phyloP scores from a whole-genome alignment of 805 yeast genomes.

The Wickerhamomyces sydowiorum region DNA sequence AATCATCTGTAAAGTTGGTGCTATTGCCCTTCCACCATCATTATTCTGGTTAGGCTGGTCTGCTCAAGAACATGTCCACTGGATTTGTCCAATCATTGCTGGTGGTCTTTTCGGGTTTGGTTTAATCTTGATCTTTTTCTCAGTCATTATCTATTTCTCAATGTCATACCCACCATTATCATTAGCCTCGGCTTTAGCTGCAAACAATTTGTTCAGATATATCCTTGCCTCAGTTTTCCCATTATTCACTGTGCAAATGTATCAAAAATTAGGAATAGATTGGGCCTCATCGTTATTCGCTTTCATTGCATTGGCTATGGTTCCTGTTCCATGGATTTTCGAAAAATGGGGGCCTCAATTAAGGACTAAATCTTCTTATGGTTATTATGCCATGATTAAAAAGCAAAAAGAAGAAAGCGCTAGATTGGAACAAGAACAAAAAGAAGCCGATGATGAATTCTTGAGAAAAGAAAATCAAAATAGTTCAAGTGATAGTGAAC shows the following conservation, averaged over 20 bases:
- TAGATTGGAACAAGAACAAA: constrained; percentile 9
- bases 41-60: constrained; percentile 86
- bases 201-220: constrained; percentile 77
- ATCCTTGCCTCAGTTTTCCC: constrained; percentile 76
- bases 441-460: constrained; percentile 10
- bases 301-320: constrained; percentile 60
- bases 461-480: not conserved
- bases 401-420: constrained; percentile 29
- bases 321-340: constrained; percentile 73
- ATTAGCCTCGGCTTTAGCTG: constrained; percentile 87
- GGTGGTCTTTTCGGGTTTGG: constrained; percentile 81
- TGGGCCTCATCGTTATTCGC: constrained; percentile 75
- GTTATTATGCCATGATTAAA: constrained; percentile 48
- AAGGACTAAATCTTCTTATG: constrained; percentile 52
- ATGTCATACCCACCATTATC: constrained; percentile 67
- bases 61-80: constrained; percentile 51
- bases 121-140: constrained; percentile 63
- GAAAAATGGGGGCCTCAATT: constrained; percentile 50
- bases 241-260: constrained; percentile 82
- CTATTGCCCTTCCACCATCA: constrained; percentile 58
- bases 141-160: constrained; percentile 63
- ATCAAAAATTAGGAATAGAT: constrained; percentile 57
- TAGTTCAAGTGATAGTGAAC: constrained; percentile 1
- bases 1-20: constrained; percentile 59
- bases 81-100: constrained; percentile 72